Base-by-base conservation (phyloP, 2,329 filamentous ascomycete species). In the Ophiostoma triangulosporum region DNA sequence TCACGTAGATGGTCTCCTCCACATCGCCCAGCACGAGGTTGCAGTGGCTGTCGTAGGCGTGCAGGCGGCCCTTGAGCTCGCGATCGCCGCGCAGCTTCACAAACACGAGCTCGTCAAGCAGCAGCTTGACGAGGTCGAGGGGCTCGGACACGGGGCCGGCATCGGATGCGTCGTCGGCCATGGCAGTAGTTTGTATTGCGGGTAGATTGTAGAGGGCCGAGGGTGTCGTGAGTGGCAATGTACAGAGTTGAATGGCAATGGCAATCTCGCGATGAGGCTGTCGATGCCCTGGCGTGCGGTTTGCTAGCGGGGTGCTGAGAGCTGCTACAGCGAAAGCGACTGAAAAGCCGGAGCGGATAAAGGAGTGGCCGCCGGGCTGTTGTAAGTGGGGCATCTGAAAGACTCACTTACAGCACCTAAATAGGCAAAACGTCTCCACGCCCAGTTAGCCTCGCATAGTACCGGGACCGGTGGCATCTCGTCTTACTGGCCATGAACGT, bases 31-130 rank as follows among this genome's bases (percentile, higher is more conserved):
- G 77, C 6, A 98, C 88, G 45, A 98, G 71, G 65, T 98, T 98
- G 77, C 94, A 98, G 69, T 98, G 93, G 64, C 88, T 95, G 66
- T 98, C 93, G 67, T 98, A 98, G 54, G 93, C 93, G 70, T 98
- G 93, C 64, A 98, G 77, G 64, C 91, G 83, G 59, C 93, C 93
- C 71, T 95, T 93, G 60, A 98, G 76, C 73, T 98, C 93, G 60
- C 93, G 81, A 69, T 98, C 93, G 62, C 93, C 93, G 65, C 93
- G 81, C 60, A 98, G 77, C 78, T 97, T 97, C 61, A 98, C 91
- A 69, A 96, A 95, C 51, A 98, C 93, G 46, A 93, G 81, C 70
- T 98, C 93, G 68, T 97, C 91, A 48, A 98, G 80, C 61, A 91
- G 88, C 54, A 98, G 80, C 62, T 90, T 88, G 61, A 98, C 93